Base-by-base conservation (phyloP, 1,139 yeast genomes). In the Sugiyamaella xylanicola region DNA sequence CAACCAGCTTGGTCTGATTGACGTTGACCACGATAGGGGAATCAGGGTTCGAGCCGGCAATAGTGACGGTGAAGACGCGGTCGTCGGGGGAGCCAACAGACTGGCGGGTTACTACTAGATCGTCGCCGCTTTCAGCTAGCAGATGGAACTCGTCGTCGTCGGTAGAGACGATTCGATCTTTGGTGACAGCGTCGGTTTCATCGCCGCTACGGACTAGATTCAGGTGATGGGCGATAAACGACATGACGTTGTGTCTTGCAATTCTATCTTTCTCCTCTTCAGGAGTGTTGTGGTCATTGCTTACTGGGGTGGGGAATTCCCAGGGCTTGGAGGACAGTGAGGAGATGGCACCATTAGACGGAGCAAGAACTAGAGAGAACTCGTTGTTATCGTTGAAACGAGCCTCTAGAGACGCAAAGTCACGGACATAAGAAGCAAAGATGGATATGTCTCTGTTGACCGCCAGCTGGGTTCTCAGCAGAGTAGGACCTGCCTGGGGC, bases 341-440 rank as follows among this genome's bases (percentile, higher is more conserved):
- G 20, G 63, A 61, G 56, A 72, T 63, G 9, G 73, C 75, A 9
- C 50, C 58, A 53, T 72, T 69, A 37, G 66, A 59, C 2, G 75
- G 75, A 4, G 75, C 75, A 56, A 72, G 61, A 17, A 72, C 64
- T 8, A 72, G 59, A 1, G 73, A 64, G 53, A 63, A 69, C 27
- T 58, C 52, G 16, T 61, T 51, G 21, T 62, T 64, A 49, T 68
- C 65, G 44, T 68, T 65, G 47, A 72, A 63, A 17, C 72, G 62
- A 27, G 56, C 41, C 27, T 63, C 63, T 45, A 68, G 55, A 20
- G 58, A 56, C 11, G 65, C 64, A 54, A 63, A 67, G 40, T 68
- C 69, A 16, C 74, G 64, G 16, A 67, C 64, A 53, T 68, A 68
- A 2, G 70, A 61, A 16, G 72, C 68, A 58, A 71, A 72, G 44